Percentiles rank a stretch among this genome's conserved stretches.
Evolutionary conservation across 345 rosid species (phyloP).

Genomic region (Citrus sinensis): DNA sequence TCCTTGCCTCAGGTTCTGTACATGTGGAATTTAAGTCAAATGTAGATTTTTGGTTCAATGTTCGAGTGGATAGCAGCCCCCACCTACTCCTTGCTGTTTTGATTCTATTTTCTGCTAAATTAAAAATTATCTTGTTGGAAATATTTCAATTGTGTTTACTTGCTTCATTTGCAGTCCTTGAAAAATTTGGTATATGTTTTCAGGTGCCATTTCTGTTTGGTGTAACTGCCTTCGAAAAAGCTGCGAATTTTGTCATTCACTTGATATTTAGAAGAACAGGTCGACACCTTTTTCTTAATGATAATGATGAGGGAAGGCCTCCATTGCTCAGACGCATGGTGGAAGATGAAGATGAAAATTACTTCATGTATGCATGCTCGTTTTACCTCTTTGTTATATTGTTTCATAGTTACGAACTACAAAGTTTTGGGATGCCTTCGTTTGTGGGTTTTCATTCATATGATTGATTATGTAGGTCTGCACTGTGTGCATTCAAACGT

Average conservation of each 20-base stretch:
- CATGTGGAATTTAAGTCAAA: not conserved
- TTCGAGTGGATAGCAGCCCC: not conserved
- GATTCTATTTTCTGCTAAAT: not conserved
- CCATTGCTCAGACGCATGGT: conserved; percentile 79
- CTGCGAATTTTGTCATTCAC: conserved; percentile 78
- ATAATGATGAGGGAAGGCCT: conserved; percentile 77
- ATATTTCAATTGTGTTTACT: not conserved
- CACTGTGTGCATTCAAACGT: conserved; percentile 70
- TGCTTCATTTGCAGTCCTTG: conserved; percentile 5
- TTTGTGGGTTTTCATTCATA: conserved; percentile 2
- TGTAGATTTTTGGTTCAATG: not conserved
- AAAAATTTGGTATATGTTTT: conserved; percentile 17
- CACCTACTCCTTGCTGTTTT: not conserved
- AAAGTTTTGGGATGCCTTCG: conserved; percentile 4
- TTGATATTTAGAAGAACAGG: conserved; percentile 96
- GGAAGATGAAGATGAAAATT: conserved; percentile 56
- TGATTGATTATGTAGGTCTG: conserved; percentile 64
- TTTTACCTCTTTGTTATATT: not conserved
- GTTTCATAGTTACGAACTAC: not conserved
- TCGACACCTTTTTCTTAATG: conserved; percentile 85
- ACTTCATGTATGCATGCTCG: conserved; percentile 60
- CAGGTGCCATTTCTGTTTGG: conserved; percentile 99
- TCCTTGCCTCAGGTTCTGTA: not conserved
- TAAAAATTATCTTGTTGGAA: not conserved
- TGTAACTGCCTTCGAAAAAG: conserved; percentile 79